phyloP scores from a whole-genome alignment of 2,329 filamentous ascomycete species.

The Ciborinia camelliae region DNA sequence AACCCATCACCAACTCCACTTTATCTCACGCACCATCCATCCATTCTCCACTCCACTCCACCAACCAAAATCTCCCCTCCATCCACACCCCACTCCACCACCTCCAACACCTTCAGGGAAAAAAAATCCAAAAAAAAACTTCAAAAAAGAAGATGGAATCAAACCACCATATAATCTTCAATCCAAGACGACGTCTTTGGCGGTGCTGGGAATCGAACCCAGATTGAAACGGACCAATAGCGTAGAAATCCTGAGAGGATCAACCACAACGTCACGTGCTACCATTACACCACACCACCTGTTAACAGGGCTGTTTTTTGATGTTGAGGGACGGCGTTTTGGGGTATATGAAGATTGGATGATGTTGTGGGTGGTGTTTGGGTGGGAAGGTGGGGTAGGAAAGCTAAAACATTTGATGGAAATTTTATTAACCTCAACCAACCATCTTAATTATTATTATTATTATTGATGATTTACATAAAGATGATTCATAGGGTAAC shows the following conservation, averaged over 20 bases:
- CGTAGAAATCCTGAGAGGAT: conserved; percentile 23
- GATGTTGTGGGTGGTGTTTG: too few relatives aligned
- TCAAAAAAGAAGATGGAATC: background rate
- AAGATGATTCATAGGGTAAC: too few relatives aligned
- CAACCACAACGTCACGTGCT: conserved; percentile 37
- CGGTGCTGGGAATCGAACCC: conserved; percentile 39
- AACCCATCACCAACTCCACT: too few relatives aligned
- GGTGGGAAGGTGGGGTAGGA: too few relatives aligned
- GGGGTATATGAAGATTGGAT: background rate
- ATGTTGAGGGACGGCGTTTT: background rate
- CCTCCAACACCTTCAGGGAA: background rate
- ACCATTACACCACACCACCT: conserved; percentile 32
- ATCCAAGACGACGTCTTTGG: conserved; percentile 29
- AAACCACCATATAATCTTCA: conserved; percentile 25
- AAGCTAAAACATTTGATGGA: too few relatives aligned
- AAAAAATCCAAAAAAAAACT: background rate
- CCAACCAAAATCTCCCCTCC: background rate
- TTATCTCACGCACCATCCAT: too few relatives aligned
- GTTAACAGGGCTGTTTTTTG: background rate
- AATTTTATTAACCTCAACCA: too few relatives aligned
- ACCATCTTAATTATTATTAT: too few relatives aligned
- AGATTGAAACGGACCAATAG: conserved; percentile 36
- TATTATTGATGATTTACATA: too few relatives aligned
- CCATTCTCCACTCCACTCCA: too few relatives aligned
- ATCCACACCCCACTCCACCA: background rate